Evolutionary conservation across 2,329 filamentous ascomycete genomes (phyloP).

Genomic region (Scleromitrula shiraiana): DNA sequence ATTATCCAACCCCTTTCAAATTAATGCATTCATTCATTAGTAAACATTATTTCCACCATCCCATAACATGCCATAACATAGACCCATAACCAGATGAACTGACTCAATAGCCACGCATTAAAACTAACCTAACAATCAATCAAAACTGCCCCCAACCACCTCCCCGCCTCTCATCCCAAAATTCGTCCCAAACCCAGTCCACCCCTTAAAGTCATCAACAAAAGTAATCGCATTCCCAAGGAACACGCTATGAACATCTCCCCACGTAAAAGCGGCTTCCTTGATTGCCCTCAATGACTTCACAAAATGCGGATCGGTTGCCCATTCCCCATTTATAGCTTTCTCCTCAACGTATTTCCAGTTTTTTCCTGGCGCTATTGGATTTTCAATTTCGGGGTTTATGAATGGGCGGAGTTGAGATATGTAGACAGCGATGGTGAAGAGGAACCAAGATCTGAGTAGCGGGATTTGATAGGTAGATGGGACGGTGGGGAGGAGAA

Average conservation of each 20-base stretch:
- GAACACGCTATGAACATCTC: slow-evolving; percentile 58
- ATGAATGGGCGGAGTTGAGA: slow-evolving; percentile 65
- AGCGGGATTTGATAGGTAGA: slow-evolving; percentile 63
- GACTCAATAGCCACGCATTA: no score
- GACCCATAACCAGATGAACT: no score
- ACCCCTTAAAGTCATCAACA: slow-evolving; percentile 64
- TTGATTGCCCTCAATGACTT: slow-evolving; percentile 72
- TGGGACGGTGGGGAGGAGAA: slow-evolving; percentile 72
- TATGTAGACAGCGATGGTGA: slow-evolving; percentile 72
- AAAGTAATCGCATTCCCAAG: slow-evolving; percentile 63
- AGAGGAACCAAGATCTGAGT: slow-evolving; percentile 83
- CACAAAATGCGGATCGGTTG: slow-evolving; percentile 74
- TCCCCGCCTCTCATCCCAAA: no score
- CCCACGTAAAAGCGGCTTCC: slow-evolving; percentile 68
- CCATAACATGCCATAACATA: no score
- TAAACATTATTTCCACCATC: no score
- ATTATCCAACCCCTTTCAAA: no score
- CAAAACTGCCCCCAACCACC: no score
- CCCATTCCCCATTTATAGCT: slow-evolving; percentile 59
- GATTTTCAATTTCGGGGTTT: slow-evolving; percentile 55
- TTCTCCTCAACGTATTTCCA: slow-evolving; percentile 73
- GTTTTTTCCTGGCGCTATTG: slow-evolving; percentile 41
- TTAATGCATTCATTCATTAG: no score
- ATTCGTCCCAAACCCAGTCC: slow-evolving; percentile 39
- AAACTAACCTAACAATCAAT: no score